These are phyloP conservation scores for Ustilaginoidea virens DNA, from an alignment of 2,329 filamentous ascomycete genomes.

Conservation along the genomic window DNA sequence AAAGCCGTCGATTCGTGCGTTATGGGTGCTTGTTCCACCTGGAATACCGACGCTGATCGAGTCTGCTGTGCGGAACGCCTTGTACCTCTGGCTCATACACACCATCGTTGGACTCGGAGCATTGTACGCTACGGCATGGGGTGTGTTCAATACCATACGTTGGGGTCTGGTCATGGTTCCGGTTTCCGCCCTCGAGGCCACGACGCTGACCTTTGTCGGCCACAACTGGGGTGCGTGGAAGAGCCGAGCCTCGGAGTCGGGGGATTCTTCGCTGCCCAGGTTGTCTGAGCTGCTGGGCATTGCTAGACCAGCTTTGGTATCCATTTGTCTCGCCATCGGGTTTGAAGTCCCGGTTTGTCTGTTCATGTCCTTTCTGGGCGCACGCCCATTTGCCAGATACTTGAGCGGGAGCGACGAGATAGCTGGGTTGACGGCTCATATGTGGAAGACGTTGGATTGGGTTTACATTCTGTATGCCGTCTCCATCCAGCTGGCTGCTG, in stretches of 20 bases:
- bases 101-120: slow-evolving; percentile 47
- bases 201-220: slow-evolving; percentile 48
- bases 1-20: slow-evolving; percentile 23
- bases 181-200: slow-evolving; percentile 50
- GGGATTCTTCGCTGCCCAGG: slow-evolving; percentile 7
- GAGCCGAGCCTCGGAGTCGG: slow-evolving; percentile 11
- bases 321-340: slow-evolving; percentile 33
- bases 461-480: slow-evolving; percentile 57
- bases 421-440: slow-evolving; percentile 43
- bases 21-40: slow-evolving; percentile 38
- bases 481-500: slow-evolving; percentile 47
- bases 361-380: slow-evolving; percentile 43
- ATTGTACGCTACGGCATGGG: slow-evolving; percentile 58
- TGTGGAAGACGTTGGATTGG: slow-evolving; percentile 49
- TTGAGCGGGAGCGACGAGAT: slow-evolving; percentile 42
- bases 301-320: slow-evolving; percentile 34
- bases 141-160: slow-evolving; percentile 57
- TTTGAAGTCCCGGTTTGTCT: slow-evolving; percentile 49
- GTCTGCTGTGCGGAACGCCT: slow-evolving; percentile 49
- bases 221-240: slow-evolving; percentile 46
- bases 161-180: slow-evolving; percentile 66
- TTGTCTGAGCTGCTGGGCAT: slow-evolving; percentile 20
- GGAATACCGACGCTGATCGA: slow-evolving; percentile 45
- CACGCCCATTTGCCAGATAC: slow-evolving; percentile 44
- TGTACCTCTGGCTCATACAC: slow-evolving; percentile 56